Evolutionary conservation across 208 protist species (phyloP).

Genomic region (Leishmania tarentolae): DNA sequence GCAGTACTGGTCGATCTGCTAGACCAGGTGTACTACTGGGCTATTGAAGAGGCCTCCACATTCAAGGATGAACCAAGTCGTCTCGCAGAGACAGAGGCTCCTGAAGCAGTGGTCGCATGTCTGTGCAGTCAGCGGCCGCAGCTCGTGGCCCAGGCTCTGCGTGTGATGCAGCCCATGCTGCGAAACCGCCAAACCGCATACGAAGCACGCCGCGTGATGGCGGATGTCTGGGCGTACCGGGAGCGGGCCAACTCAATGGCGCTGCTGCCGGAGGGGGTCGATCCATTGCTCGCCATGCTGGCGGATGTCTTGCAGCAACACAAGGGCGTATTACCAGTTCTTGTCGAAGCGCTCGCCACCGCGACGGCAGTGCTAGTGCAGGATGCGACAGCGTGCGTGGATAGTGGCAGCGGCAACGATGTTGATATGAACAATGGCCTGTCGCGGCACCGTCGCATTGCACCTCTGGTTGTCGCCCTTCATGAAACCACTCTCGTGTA

Average conservation of each 20-base stretch:
- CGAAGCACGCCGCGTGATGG: conserved; percentile 45
- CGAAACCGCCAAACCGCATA: conserved; percentile 51
- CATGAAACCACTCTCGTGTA: conserved; percentile 35
- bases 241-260: background rate
- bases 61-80: conserved; percentile 54
- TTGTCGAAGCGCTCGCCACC: conserved; percentile 11
- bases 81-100: conserved; percentile 59
- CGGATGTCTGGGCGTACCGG: conserved; percentile 1
- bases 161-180: conserved; percentile 45
- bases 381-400: conserved; percentile 3
- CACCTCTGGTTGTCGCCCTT: conserved; percentile 30
- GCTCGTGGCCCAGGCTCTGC: conserved; percentile 49
- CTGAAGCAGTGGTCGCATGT: conserved; percentile 52
- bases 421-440: background rate
- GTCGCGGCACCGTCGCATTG: background rate
- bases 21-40: conserved; percentile 73
- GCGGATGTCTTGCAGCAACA: conserved; percentile 29
- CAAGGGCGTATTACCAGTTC: conserved; percentile 17
- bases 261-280: background rate
- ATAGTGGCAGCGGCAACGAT: background rate
- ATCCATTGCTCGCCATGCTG: conserved; percentile 14
- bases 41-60: conserved; percentile 60
- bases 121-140: conserved; percentile 43
- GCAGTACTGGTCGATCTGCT: conserved; percentile 45
- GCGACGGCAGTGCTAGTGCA: conserved; percentile 24